Percentiles rank a stretch among this genome's conserved stretches.
Conservation (phyloP, 257 asterid genomes). For the Mentha longifolia region DNA sequence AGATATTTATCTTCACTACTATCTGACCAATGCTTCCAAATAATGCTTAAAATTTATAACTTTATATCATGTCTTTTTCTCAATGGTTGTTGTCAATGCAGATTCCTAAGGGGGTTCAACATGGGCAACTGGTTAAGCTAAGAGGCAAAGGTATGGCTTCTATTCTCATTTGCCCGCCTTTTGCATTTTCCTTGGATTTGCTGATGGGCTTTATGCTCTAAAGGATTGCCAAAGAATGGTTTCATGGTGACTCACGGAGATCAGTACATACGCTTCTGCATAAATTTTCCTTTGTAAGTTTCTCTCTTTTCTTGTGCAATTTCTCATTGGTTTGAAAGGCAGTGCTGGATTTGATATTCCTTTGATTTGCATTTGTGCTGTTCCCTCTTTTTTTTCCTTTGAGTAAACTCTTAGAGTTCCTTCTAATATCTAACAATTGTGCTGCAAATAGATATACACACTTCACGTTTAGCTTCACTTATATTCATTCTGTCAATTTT, state of each 20-base stretch:
- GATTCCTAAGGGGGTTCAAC: conserved; percentile 97
- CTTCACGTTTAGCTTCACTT: conserved; percentile 10
- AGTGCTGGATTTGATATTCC: conserved; percentile 14
- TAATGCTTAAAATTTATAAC: conserved; percentile 6
- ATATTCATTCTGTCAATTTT: conserved; percentile 19
- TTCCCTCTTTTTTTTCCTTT: not conserved
- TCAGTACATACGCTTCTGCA: conserved; percentile 84
- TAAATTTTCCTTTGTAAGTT: conserved; percentile 81
- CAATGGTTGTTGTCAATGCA: conserved; percentile 40
- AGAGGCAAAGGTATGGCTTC: conserved; percentile 81
- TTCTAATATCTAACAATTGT: not conserved
- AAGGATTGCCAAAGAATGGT: conserved; percentile 87
- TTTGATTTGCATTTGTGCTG: not conserved
- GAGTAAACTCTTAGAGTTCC: not conserved
- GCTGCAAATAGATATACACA: conserved; percentile 22
- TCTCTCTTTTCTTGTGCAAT: conserved; percentile 28
- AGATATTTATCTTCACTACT: conserved; percentile 35
- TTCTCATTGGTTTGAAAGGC: conserved; percentile 1
- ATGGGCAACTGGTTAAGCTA: conserved; percentile 72
- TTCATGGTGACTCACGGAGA: conserved; percentile 72
- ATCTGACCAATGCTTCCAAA: not conserved
- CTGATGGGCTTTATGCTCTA: conserved; percentile 35
- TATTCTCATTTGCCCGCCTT: conserved; percentile 24
- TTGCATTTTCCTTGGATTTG: conserved; percentile 20
- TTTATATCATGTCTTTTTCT: conserved; percentile 27